phyloP scores from a whole-genome alignment of 495 filamentous ascomycete genomes.

The Penicillium alfredii region DNA sequence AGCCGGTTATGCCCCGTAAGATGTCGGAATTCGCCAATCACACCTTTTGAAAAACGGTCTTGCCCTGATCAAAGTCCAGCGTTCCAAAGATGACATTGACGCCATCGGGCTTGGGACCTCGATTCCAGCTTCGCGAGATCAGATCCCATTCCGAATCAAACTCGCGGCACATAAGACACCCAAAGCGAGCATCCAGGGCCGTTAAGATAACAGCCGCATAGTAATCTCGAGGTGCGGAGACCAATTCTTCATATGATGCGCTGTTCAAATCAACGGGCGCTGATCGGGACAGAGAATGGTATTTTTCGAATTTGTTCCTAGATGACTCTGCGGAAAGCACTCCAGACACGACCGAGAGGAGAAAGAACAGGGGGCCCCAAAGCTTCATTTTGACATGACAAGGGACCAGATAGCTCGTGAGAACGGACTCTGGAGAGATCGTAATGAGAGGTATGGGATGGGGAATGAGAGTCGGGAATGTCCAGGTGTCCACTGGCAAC shows the following conservation, averaged over 20 bases:
- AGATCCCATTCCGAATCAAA: constrained; percentile 96
- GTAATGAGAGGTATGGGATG: background rate
- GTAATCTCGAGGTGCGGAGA: constrained; percentile 73
- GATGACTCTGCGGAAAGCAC: constrained; percentile 24
- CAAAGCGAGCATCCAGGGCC: constrained; percentile 76
- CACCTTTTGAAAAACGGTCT: constrained; percentile 84
- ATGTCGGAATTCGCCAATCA: background rate
- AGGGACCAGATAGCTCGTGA: constrained; percentile 2
- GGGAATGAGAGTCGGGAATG: constrained; percentile 11
- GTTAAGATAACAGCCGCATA: constrained; percentile 78
- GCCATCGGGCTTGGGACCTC: constrained; percentile 66
- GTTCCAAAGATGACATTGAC: constrained; percentile 75
- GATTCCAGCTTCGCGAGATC: constrained; percentile 79
- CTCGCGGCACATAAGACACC: constrained; percentile 79
- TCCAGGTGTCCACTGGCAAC: constrained; percentile 29
- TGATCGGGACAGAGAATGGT: constrained; percentile 60
- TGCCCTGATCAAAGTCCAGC: constrained; percentile 83
- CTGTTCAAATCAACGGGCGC: constrained; percentile 72
- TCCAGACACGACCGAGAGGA: constrained; percentile 44
- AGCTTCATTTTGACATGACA: constrained; percentile 46
- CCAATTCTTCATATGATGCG: constrained; percentile 65
- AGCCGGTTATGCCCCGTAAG: background rate
- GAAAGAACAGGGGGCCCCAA: constrained; percentile 48
- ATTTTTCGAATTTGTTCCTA: constrained; percentile 54
- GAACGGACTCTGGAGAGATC: background rate